These are phyloP conservation scores for Podospora fimiseda DNA, from an alignment of 495 filamentous ascomycete genomes.

Conservation along the genomic window DNA sequence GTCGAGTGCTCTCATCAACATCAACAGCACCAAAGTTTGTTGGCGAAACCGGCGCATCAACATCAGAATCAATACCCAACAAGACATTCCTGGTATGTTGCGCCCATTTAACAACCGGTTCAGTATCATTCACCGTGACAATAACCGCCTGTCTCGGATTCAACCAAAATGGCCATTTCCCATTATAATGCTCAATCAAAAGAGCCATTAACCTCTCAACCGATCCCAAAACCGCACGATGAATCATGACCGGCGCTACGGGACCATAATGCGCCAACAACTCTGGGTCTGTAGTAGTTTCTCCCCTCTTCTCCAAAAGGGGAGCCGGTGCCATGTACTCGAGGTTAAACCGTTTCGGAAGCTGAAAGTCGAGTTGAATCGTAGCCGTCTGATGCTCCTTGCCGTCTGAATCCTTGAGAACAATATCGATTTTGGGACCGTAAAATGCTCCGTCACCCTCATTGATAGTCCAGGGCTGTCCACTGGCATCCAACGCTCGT, in stretches of 20 bases:
- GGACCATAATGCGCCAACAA: conserved; percentile 41
- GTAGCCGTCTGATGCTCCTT: conserved; percentile 91
- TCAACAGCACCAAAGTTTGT: conserved; percentile 59
- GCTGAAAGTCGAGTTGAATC: conserved; percentile 89
- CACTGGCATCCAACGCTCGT: conserved; percentile 59
- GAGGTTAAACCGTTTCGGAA: conserved; percentile 75
- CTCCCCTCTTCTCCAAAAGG: conserved; percentile 53
- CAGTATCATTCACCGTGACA: conserved; percentile 64
- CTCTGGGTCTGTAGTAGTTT: conserved; percentile 36
- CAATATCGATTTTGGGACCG: conserved; percentile 91
- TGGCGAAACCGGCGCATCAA: conserved; percentile 31
- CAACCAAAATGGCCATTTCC: conserved; percentile 87
- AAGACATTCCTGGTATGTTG: conserved; percentile 39
- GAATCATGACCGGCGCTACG: conserved; percentile 76
- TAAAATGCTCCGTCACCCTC: conserved; percentile 90
- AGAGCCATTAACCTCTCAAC: conserved; percentile 83
- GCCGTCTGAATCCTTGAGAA: conserved; percentile 72
- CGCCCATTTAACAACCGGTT: conserved; percentile 53
- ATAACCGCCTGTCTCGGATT: conserved; percentile 77
- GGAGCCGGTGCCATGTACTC: conserved; percentile 74
- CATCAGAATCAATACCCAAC: conserved; percentile 35
- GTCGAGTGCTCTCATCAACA: conserved; percentile 57
- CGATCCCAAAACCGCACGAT: conserved; percentile 82
- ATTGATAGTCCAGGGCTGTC: conserved; percentile 63
- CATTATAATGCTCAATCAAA: conserved; percentile 76